phyloP scores from a whole-genome alignment of 352 stramenopile species.

The Phytophthora idaei region DNA sequence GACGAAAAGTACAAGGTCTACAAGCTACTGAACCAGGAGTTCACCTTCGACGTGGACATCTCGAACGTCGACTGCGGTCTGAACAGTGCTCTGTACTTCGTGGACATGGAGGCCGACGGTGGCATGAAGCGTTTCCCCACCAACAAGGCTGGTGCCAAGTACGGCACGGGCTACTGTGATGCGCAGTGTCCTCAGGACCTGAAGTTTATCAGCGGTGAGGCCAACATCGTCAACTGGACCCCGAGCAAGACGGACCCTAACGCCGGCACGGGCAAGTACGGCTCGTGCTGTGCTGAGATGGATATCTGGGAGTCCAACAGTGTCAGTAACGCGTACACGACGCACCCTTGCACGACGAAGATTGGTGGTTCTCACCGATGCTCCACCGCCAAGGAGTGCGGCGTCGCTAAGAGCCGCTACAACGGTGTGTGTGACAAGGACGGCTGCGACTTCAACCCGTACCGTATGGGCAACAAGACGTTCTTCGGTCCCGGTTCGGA shows the following conservation, averaged over 20 bases:
- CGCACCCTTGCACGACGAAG: conserved; percentile 45
- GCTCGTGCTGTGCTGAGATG: conserved; percentile 65
- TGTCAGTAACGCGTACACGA: conserved; percentile 49
- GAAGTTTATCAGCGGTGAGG: conserved; percentile 75
- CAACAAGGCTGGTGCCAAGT: conserved; percentile 35
- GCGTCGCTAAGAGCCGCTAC: conserved; percentile 19
- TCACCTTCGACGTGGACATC: conserved; percentile 69
- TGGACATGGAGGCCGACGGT: conserved; percentile 65
- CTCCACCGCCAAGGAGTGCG: conserved; percentile 21
- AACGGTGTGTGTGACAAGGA: conserved; percentile 35
- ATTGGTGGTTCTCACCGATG: conserved; percentile 37
- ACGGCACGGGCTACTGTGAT: conserved; percentile 50
- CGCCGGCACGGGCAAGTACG: conserved; percentile 51
- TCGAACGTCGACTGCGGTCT: conserved; percentile 53
- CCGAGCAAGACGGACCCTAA: conserved; percentile 39
- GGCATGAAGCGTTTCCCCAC: conserved; percentile 30
- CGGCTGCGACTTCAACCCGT: conserved; percentile 38
- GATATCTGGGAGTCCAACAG: conserved; percentile 67
- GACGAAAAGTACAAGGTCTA: conserved; percentile 50
- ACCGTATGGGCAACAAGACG: conserved; percentile 36
- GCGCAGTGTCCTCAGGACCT: conserved; percentile 65
- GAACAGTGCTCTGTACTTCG: conserved; percentile 73
- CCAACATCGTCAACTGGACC: conserved; percentile 63
- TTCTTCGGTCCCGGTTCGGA: conserved; percentile 32
- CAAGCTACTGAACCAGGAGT: conserved; percentile 71